Conservation (phyloP, 345 rosid genomes). For the Kandelia obovata region DNA sequence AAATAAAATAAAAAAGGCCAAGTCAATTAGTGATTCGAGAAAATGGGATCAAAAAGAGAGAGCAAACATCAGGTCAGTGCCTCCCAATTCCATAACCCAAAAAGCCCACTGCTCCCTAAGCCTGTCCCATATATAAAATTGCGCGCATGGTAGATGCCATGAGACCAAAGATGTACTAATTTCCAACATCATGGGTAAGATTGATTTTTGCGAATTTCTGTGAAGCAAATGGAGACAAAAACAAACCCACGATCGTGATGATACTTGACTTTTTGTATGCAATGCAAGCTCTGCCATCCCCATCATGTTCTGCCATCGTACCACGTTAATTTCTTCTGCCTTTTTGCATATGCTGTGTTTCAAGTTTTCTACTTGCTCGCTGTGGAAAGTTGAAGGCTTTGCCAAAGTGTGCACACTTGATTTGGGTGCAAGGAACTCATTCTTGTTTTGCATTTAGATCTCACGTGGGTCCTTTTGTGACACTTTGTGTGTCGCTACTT, state of each 20-base stretch:
- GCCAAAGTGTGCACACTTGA: background rate
- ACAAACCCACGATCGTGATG: background rate
- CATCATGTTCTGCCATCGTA: constrained; percentile 20
- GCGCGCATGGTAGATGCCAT: constrained; percentile 18
- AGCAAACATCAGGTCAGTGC: background rate
- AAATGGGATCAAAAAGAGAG: too few species aligned
- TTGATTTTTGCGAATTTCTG: constrained; percentile 8
- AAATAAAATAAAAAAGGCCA: too few species aligned
- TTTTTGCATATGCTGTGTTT: constrained; percentile 9
- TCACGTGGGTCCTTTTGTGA: constrained; percentile 23
- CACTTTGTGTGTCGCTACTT: constrained; percentile 10
- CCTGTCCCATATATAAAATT: background rate
- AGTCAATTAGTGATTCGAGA: too few species aligned
- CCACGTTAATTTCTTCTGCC: background rate
- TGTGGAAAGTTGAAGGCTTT: background rate
- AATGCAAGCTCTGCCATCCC: background rate
- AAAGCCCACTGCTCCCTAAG: background rate
- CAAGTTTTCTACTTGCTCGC: constrained; percentile 11
- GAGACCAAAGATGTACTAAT: background rate
- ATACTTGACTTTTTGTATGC: constrained; percentile 20
- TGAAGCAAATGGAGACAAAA: constrained; percentile 13
- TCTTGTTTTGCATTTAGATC: constrained; percentile 15
- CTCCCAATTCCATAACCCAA: constrained; percentile 1
- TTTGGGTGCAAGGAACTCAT: constrained; percentile 4
- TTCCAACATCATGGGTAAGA: background rate